Evolutionary conservation across 2,329 filamentous ascomycete species (phyloP), one percentile per base, ranked within the genome.

Genomic region (Calonectria hongkongensis): DNA sequence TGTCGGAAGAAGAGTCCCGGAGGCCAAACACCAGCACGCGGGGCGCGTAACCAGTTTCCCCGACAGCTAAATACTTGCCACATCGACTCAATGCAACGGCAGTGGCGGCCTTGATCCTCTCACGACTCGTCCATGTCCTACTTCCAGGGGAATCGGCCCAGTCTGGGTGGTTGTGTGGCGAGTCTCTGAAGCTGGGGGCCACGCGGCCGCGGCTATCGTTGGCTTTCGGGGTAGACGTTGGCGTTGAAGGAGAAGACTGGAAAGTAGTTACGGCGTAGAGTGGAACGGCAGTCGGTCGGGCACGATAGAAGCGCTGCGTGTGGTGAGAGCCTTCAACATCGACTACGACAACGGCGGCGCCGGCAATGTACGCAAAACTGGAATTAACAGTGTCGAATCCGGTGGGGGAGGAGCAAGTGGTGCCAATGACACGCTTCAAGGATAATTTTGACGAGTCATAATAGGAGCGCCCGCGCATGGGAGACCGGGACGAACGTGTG

Each of bases 11-110:
- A 43, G 89, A 89, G 80, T 98, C 95, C 78, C 94, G 91, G 6
- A 97, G 92, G 39, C 92, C 95, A 84, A 98, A 99, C 68, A 99
- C 93, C 70, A 98, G 88, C 27, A 99, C 95, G 66, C 97, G 91
- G 7, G 97, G 97, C 66, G 93, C 94, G 84, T 98, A 98, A 27
- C 97, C 97, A 4, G 96, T 98, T 89, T 99, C 97, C 79, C 97
- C 97, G 3, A 98, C 94, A 10, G 96, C 97, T 66, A 99, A 88
- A 81, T 94, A 97, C 78, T 91, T 94, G 39, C 94, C 96, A 84
- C 98, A 95, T 1, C 92, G 92, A 81, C 95, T 98, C 76, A 99
- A 89, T 27, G 95, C 93, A 30, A 99, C 90, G 80, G 96, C 98
- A 6, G 96, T 98, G 2, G 96, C 95, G 21, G 97, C 94, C 85